A percentile compares a stretch with the other conserved stretches of the same genome.
Conservation (phyloP, 1,139 yeast genomes). For the Suhomyces bribrorum region DNA sequence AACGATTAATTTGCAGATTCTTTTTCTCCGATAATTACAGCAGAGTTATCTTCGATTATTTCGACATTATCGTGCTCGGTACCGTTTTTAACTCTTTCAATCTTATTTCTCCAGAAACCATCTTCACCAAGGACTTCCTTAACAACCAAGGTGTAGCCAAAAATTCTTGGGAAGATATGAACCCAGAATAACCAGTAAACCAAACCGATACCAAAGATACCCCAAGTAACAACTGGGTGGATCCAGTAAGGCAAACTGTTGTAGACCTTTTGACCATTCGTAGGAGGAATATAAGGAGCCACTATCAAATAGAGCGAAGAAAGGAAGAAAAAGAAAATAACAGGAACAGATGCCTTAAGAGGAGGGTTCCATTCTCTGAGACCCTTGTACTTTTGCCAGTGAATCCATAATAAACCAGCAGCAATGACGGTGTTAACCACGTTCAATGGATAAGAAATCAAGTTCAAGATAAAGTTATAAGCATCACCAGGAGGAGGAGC, state of each 20-base stretch:
- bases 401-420: slow-evolving; percentile 42
- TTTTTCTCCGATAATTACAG: background rate
- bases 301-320: slow-evolving; percentile 70
- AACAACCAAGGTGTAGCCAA: slow-evolving; percentile 59
- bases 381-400: slow-evolving; percentile 54
- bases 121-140: slow-evolving; percentile 65
- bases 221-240: slow-evolving; percentile 84
- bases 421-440: slow-evolving; percentile 51
- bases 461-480: slow-evolving; percentile 48
- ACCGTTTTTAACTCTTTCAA: slow-evolving; percentile 40
- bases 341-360: slow-evolving; percentile 64
- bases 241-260: slow-evolving; percentile 70
- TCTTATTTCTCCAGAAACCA: slow-evolving; percentile 74
- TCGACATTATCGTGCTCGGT: slow-evolving; percentile 4
- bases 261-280: slow-evolving; percentile 66
- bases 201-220: slow-evolving; percentile 70
- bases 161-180: slow-evolving; percentile 55
- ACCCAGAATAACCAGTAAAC: slow-evolving; percentile 74
- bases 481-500: slow-evolving; percentile 57
- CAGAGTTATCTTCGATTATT: background rate
- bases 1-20: background rate
- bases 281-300: slow-evolving; percentile 84
- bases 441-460: slow-evolving; percentile 52
- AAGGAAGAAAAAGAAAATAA: slow-evolving; percentile 62
- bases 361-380: slow-evolving; percentile 71